A percentile compares a stretch with the other conserved stretches of the same genome.
phyloP scores from a whole-genome alignment of 345 rosid genomes.

The Brassica incana region DNA sequence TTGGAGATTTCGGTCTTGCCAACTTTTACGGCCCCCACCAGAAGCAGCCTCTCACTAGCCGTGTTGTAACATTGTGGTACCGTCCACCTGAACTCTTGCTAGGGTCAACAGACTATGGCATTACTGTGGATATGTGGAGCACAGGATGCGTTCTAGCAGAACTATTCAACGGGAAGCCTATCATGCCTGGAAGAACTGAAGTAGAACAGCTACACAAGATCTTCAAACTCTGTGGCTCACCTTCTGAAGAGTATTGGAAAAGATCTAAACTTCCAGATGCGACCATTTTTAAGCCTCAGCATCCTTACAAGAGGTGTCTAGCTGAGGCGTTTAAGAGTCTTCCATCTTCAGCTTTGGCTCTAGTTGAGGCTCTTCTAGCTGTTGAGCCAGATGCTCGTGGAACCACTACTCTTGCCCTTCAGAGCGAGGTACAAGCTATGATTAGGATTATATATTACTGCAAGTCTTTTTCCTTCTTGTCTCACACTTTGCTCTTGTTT shows the following conservation, averaged over 20 bases:
- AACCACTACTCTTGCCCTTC: slow-evolving; percentile 53
- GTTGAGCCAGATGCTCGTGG: slow-evolving; percentile 61
- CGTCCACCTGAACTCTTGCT: slow-evolving; percentile 73
- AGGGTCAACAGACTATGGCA: slow-evolving; percentile 61
- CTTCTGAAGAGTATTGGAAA: slow-evolving; percentile 71
- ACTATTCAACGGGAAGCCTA: slow-evolving; percentile 61
- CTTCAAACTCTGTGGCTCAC: slow-evolving; percentile 77
- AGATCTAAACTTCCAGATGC: slow-evolving; percentile 59
- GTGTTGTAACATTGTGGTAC: slow-evolving; percentile 73
- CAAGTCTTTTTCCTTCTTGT: background rate
- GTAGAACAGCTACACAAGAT: slow-evolving; percentile 75
- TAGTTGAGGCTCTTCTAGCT: slow-evolving; percentile 58
- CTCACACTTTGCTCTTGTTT: background rate
- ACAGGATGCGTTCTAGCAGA: slow-evolving; percentile 69
- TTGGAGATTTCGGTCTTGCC: slow-evolving; percentile 70
- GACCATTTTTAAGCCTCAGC: slow-evolving; percentile 67
- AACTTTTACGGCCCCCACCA: slow-evolving; percentile 41
- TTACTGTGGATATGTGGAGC: slow-evolving; percentile 71
- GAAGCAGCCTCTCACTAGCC: slow-evolving; percentile 66
- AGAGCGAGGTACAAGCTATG: slow-evolving; percentile 48
- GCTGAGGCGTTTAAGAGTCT: slow-evolving; percentile 57
- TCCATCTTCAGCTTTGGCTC: slow-evolving; percentile 55
- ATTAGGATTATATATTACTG: background rate
- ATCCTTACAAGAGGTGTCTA: slow-evolving; percentile 57
- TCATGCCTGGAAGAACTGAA: slow-evolving; percentile 79